phyloP scores from a whole-genome alignment of 129 eudicot genomes.

The Ambrosia trifida region DNA sequence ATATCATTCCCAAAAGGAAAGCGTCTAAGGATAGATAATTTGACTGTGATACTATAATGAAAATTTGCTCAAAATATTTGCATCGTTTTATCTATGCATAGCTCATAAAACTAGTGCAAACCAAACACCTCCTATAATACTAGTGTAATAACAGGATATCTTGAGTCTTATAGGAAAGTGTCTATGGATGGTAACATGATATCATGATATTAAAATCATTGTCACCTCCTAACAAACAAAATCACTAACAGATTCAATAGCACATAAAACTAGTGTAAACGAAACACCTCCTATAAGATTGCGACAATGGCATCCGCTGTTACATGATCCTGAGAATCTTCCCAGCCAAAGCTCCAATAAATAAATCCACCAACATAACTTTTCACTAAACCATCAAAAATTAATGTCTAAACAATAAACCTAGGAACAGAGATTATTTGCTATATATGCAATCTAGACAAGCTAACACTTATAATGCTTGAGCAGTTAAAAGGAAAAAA shows the following conservation, averaged over 20 bases:
- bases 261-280: not conserved
- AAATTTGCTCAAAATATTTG: too few relatives aligned
- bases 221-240: not conserved
- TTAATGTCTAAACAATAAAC: slow-evolving; percentile 16
- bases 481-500: slow-evolving; percentile 20
- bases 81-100: too few relatives aligned
- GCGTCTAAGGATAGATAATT: not conserved
- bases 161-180: too few relatives aligned
- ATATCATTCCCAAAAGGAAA: slow-evolving; percentile 2
- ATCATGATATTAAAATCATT: too few relatives aligned
- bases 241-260: not conserved
- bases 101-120: too few relatives aligned
- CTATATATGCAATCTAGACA: slow-evolving; percentile 6
- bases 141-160: too few relatives aligned
- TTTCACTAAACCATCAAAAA: slow-evolving; percentile 12
- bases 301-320: slow-evolving; percentile 15
- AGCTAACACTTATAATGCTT: not conserved
- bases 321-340: slow-evolving; percentile 13
- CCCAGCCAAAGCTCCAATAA: not conserved
- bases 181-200: too few relatives aligned
- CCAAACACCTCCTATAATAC: too few relatives aligned
- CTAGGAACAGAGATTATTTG: slow-evolving; percentile 7
- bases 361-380: not conserved
- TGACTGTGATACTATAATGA: too few relatives aligned
- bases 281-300: not conserved